These are phyloP conservation scores for Penicillium desertorum DNA, from an alignment of 495 filamentous ascomycete genomes.

Conservation along the genomic window DNA sequence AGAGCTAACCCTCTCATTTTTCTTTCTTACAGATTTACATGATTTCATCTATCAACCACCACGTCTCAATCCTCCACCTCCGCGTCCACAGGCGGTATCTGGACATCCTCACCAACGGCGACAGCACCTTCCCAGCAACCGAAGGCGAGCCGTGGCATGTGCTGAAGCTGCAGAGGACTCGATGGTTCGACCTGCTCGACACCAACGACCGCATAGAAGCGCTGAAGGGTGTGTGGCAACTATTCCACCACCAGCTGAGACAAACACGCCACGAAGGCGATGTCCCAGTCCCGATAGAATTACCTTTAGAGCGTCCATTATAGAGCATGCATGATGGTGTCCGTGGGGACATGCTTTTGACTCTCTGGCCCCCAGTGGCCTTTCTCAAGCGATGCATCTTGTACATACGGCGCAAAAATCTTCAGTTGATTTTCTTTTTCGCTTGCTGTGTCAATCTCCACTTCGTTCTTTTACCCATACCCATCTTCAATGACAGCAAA, in stretches of 20 bases:
- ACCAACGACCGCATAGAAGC: constrained; percentile 66
- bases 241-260: constrained; percentile 72
- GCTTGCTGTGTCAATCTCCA: neutral
- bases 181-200: constrained; percentile 77
- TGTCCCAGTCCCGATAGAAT: neutral
- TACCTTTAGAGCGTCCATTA: constrained; percentile 8
- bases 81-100: constrained; percentile 69
- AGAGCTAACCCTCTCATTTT: neutral
- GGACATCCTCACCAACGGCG: constrained; percentile 46
- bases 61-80: constrained; percentile 71
- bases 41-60: constrained; percentile 78
- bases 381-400: constrained; percentile 17
- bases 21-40: constrained; percentile 68
- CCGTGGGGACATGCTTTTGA: neutral
- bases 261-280: constrained; percentile 14
- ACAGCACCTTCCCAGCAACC: constrained; percentile 37
- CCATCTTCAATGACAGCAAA: constrained; percentile 11
- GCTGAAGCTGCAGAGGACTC: constrained; percentile 64
- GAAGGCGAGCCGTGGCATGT: constrained; percentile 61
- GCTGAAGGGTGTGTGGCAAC: constrained; percentile 70
- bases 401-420: constrained; percentile 12
- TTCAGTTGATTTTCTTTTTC: neutral
- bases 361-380: neutral
- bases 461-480: constrained; percentile 5
- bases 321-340: constrained; percentile 2